Percentiles rank a stretch among this genome's conserved stretches.
phyloP scores from a whole-genome alignment of 73 alveolate genomes.

The Paraurostyla sp. region DNA sequence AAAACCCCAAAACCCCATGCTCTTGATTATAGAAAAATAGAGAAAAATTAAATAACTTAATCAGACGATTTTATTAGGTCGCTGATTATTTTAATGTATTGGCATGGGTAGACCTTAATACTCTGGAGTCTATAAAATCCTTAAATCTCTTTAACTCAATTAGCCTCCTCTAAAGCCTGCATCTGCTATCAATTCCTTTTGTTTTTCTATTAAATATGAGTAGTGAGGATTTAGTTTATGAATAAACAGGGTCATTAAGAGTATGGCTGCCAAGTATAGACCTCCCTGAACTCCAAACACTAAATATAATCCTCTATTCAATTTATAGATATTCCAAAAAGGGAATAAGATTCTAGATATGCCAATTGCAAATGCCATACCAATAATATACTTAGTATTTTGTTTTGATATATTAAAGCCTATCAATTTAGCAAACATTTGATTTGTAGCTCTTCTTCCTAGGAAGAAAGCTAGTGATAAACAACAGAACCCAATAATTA shows the following conservation, averaged over 20 bases:
- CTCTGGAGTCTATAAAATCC: constrained; percentile 21
- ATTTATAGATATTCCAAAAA: not conserved
- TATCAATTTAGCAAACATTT: constrained; percentile 32
- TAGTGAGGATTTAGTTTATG: constrained; percentile 24
- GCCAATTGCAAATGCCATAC: not conserved
- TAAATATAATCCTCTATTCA: not conserved
- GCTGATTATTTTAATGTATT: not conserved
- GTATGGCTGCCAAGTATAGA: not conserved
- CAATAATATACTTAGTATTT: not conserved
- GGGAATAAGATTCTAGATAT: not conserved
- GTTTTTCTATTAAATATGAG: constrained; percentile 22
- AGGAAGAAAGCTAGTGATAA: constrained; percentile 2
- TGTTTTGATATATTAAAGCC: not conserved
- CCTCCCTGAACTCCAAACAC: not conserved
- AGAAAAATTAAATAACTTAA: too few species aligned
- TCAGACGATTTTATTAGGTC: too few species aligned
- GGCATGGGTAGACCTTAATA: constrained; percentile 50
- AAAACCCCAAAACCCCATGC: too few species aligned
- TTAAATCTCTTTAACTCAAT: constrained; percentile 6
- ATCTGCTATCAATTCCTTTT: not conserved
- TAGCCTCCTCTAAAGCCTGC: not conserved
- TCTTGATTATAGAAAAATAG: too few species aligned
- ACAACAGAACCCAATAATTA: not conserved
- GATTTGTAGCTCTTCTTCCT: constrained; percentile 31
- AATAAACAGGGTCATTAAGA: constrained; percentile 5